Evolutionary conservation across 768 basidiomycete species (phyloP), one percentile per base, ranked within the genome.

Genomic region (Calocybe indica): DNA sequence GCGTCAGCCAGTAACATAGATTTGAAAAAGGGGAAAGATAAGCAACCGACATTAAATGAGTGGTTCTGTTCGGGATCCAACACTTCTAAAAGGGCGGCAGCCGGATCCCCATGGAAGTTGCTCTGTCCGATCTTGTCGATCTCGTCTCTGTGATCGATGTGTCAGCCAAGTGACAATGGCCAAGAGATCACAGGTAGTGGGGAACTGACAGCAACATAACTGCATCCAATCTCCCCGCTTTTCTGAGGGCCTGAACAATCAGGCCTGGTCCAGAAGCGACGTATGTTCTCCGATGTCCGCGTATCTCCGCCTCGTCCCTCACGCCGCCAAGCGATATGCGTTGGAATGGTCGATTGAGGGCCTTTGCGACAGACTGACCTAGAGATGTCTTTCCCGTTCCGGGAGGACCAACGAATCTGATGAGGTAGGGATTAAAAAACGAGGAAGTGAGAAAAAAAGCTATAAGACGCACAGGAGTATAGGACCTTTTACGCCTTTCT

Each of bases 41-140:
- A 12, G 37, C 22, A 38, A 63, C 77, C 51, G 44, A 83, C 87
- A 60, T 85, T 88, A 59, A 90, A 90, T 0, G 80, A 74, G 58
- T 87, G 78, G 52, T 93, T 94, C 64, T 95, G 92, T 61, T 96
- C 94, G 0, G 94, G 94, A 61, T 96, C 94, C 45, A 97, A 73
- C 0, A 94, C 92, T 58, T 97, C 93, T 4, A 97, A 68, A 50
- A 97, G 64, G 0, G 93, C 93, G 35, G 94, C 94, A 2, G 80
- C 82, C 10, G 93, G 93, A 62, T 95, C 92, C 0, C 93, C 93
- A 55, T 95, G 92, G 69, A 88, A 88, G 58, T 88, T 92, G 55
- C 78, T 86, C 47, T 85, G 83, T 0, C 86, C 85, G 46, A 92
- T 78, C 67, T 96, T 96, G 67, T 96, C 94, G 38, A 96, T 82